A percentile compares a stretch with the other conserved stretches of the same genome.
Conservation (phyloP, 805 yeast genomes). For the Starmerella etchellsii region DNA sequence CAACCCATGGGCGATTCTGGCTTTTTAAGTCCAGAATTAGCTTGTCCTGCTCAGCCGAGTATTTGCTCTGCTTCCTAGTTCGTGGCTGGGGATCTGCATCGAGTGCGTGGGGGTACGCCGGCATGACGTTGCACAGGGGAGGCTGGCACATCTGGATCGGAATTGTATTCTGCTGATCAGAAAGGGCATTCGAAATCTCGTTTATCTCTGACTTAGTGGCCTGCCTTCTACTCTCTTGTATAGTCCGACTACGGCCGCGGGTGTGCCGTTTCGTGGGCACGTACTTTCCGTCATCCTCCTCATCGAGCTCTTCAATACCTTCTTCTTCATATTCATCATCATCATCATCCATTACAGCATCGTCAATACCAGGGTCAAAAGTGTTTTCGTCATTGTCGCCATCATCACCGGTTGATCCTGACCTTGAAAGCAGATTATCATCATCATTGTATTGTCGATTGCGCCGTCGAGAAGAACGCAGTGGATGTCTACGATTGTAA, state of each 20-base stretch:
- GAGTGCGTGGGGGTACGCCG: slow-evolving; percentile 34
- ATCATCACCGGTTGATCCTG: too few relatives aligned
- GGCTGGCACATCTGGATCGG: slow-evolving; percentile 35
- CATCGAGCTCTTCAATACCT: not conserved
- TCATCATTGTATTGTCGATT: not conserved
- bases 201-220: not conserved
- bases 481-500: not conserved
- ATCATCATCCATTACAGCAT: not conserved
- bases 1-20: slow-evolving; percentile 58
- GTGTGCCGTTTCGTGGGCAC: not conserved
- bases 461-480: not conserved
- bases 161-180: slow-evolving; percentile 1
- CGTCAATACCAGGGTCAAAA: not conserved
- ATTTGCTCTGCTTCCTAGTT: slow-evolving; percentile 52
- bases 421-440: too few relatives aligned
- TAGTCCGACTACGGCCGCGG: not conserved
- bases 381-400: not conserved
- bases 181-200: too few relatives aligned
- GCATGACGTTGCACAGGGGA: slow-evolving; percentile 33
- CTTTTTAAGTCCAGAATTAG: slow-evolving; percentile 48
- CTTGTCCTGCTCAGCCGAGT: slow-evolving; percentile 54
- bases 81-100: slow-evolving; percentile 36
- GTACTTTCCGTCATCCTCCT: slow-evolving; percentile 13
- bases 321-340: not conserved
- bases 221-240: not conserved